Evolutionary conservation across 2,329 filamentous ascomycete species (phyloP).

Genomic region (Pseudopithomyces maydicus): DNA sequence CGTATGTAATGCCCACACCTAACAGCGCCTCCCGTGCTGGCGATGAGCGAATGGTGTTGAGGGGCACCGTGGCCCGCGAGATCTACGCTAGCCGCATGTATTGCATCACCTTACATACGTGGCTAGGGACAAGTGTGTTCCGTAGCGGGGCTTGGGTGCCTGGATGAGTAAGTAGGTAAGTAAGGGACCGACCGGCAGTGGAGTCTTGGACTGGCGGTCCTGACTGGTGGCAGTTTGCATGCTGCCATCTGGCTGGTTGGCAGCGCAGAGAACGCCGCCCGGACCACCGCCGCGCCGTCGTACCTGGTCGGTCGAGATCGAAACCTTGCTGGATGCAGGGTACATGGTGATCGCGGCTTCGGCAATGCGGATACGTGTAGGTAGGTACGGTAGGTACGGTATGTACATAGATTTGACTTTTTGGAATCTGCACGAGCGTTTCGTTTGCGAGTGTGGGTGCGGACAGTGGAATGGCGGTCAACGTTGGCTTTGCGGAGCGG

Average conservation of each 20-base stretch:
- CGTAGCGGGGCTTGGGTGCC: not conserved
- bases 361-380: no score
- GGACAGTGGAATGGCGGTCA: slow-evolving; percentile 1
- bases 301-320: not conserved
- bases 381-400: no score
- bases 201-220: no score
- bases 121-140: no score
- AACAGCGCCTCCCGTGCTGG: not conserved
- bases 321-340: not conserved
- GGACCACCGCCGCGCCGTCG: not conserved
- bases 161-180: no score
- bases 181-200: not conserved
- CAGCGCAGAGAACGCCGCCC: not conserved
- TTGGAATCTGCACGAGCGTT: not conserved
- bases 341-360: no score
- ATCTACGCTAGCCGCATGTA: slow-evolving; percentile 1
- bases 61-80: not conserved
- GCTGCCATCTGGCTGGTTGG: no score
- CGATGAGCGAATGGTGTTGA: slow-evolving; percentile 4
- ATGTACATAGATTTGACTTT: no score
- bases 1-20: no score
- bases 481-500: not conserved
- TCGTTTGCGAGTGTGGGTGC: no score
- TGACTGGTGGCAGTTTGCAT: no score
- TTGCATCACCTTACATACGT: slow-evolving; percentile 4